Base-by-base conservation (phyloP, 1,139 yeast genomes). In the Geotrichum carabidarum region DNA sequence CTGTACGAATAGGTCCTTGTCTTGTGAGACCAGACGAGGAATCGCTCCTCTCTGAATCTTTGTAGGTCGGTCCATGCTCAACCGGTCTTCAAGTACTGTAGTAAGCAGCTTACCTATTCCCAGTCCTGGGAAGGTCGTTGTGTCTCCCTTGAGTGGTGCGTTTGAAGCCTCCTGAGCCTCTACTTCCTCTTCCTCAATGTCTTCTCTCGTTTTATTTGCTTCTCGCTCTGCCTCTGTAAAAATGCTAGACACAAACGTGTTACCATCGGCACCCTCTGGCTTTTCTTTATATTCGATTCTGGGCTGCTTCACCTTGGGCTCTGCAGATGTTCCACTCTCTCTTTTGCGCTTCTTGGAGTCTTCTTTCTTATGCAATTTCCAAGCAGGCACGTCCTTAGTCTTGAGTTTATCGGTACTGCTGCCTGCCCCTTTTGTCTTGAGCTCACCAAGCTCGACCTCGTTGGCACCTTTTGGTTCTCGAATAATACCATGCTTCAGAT, bases 21-120 rank as follows among this genome's bases (percentile, higher is more conserved):
- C 78, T 17, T 60, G 50, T 55, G 34, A 17, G 15, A 83, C 64
- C 56, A 93, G 71, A 50, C 78, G 77, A 1, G 98, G 96, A n/a
- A 91, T 74, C 0, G 87, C 94, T 7, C 84, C 73, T 60, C 88
- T 78, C 71, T 93, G 99, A 60, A 93, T 89, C 62, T 81, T 82
- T 0, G 99, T 93, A 1, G 99, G 99, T 18, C 82, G 76, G 43
- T 74, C 69, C 65, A 88, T 79, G 44, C 78, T 73, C 73, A 89
- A 74, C 52, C 78, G 78, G 2, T 79, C 81, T 1, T 76, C 73
- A 57, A 93, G 71, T 64, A 85, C 87, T 8, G 69, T 69, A 0
- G 78, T 67, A 46, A 93, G 69, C 47, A 71, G 70, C 1, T 77
- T 80, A 59, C 79, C 78, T 31, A 91, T 71, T 0, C 95, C 95